Evolutionary conservation across 495 filamentous ascomycete species (phyloP), one percentile per base, ranked within the genome.

Genomic region (Jackrogersella multiformis): DNA sequence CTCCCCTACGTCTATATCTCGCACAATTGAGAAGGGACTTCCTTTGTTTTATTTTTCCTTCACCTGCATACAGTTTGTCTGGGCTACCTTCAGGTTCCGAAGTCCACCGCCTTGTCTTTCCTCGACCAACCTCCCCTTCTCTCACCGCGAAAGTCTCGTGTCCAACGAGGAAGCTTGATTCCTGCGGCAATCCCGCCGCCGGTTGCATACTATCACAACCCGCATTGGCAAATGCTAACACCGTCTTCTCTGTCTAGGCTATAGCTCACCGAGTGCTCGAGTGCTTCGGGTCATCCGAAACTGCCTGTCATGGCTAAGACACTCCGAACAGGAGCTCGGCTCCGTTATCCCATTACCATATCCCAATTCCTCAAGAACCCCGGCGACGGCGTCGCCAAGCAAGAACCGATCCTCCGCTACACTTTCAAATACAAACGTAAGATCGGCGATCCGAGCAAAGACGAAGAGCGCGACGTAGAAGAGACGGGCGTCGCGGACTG

Each of bases 341-440:
- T 98, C 51, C 91, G 91, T 77, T 99, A 97, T 78, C 95, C 95
- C 63, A 94, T 98, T 81, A 97, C 92, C 71, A 90, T 99, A 77
- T 92, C 88, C 70, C 88, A 91, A 76, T 83, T 98, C 64, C 87
- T 93, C 30, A 93, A 93, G 77, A 75, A 84, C 69, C 85, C 87
- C 5, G 88, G 88, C 75, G 91, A 96, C 66, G 74, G 83, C 72
- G 84, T 99, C 74, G 80, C 87, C 68, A 88, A 88, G 76, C 85
- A 90, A 75, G 89, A 91, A 61, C 81, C 89, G 1, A 78, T 98
- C 34, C 87, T 99, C 69, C 85, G 89, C 72, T 99, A 97, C 85
- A 85, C 85, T 30, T 99, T 94, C 78, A 86, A 77, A 48, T 87
- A 89, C 81, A 88, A 84, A 35, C 86, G 80, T 35, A 88, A 90